A percentile compares a stretch with the other conserved stretches of the same genome.
Evolutionary conservation across 2,329 filamentous ascomycete species (phyloP).

Genomic region (Fonsecaea monophora): DNA sequence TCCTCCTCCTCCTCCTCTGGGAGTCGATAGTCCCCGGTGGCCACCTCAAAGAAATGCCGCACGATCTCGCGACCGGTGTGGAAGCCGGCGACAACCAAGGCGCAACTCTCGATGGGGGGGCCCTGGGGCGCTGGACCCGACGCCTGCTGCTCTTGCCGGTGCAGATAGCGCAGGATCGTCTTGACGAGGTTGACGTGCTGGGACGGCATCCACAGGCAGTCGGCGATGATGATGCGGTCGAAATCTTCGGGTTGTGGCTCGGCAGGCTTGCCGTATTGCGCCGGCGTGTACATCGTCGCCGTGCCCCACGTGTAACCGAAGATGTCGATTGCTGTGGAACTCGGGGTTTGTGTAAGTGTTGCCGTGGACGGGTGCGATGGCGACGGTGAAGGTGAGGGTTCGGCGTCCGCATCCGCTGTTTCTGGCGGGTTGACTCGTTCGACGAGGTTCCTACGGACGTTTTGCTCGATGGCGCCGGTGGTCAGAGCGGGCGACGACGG

Average conservation of each 20-base stretch:
- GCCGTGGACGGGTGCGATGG: too few species aligned
- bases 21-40: constrained; percentile 30
- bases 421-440: neutral
- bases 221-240: constrained; percentile 64
- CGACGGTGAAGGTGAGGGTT: neutral
- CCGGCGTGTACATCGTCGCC: constrained; percentile 47
- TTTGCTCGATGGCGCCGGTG: constrained; percentile 36
- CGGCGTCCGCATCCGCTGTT: constrained; percentile 1
- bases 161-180: constrained; percentile 61
- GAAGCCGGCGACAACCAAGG: constrained; percentile 65
- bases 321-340: constrained; percentile 13
- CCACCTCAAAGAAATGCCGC: constrained; percentile 62
- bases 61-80: constrained; percentile 65
- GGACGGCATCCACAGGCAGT: constrained; percentile 66
- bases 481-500: constrained; percentile 51
- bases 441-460: constrained; percentile 30
- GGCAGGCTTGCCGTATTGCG: constrained; percentile 33
- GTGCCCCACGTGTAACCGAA: constrained; percentile 38
- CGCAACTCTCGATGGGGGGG: constrained; percentile 28
- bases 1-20: neutral
- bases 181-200: constrained; percentile 63
- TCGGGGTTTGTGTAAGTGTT: neutral
- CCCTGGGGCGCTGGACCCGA: too few species aligned
- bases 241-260: constrained; percentile 47
- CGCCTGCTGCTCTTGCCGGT: constrained; percentile 9